Percentiles rank a stretch among this genome's conserved stretches.
Evolutionary conservation across 306 rosid genomes (phyloP).

Genomic region (Lathyrus oleraceus): DNA sequence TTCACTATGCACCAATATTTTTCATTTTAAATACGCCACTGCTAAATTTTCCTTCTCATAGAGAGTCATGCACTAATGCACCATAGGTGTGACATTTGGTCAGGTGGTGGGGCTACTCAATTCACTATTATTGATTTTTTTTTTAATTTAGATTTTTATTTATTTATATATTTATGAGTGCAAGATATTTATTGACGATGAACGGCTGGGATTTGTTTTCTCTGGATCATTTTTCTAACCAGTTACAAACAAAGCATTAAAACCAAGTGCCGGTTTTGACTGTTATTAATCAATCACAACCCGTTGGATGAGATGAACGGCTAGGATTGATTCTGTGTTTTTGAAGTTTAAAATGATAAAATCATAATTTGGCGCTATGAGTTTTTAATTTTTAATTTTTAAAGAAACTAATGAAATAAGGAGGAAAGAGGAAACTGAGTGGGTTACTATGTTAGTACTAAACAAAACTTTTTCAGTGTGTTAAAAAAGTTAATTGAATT

Average conservation of each 20-base stretch:
- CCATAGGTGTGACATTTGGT: slow-evolving; percentile 45
- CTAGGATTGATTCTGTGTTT: background rate
- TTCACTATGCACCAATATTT: slow-evolving; percentile 7
- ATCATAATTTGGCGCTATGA: slow-evolving; percentile 37
- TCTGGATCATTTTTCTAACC: slow-evolving; percentile 26
- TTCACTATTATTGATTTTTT: slow-evolving; percentile 45
- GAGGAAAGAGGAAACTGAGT: background rate
- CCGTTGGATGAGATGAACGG: too few relatives aligned
- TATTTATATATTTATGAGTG: background rate
- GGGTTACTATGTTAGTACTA: background rate
- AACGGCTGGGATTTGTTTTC: slow-evolving; percentile 6
- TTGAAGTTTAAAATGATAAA: background rate
- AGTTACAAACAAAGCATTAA: slow-evolving; percentile 27
- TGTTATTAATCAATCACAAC: background rate
- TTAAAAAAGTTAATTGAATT: background rate
- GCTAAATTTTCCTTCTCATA: slow-evolving; percentile 5
- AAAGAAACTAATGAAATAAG: slow-evolving; percentile 13
- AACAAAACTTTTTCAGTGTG: background rate
- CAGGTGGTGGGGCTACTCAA: slow-evolving; percentile 32
- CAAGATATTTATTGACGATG: slow-evolving; percentile 14
- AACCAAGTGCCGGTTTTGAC: slow-evolving; percentile 39
- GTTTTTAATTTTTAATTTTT: slow-evolving; percentile 23
- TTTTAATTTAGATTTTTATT: background rate
- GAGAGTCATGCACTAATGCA: slow-evolving; percentile 24
- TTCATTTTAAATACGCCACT: slow-evolving; percentile 32